Base-by-base conservation (phyloP, 192 early-diverging fungal genomes). In the Backusella parvicylindrica region DNA sequence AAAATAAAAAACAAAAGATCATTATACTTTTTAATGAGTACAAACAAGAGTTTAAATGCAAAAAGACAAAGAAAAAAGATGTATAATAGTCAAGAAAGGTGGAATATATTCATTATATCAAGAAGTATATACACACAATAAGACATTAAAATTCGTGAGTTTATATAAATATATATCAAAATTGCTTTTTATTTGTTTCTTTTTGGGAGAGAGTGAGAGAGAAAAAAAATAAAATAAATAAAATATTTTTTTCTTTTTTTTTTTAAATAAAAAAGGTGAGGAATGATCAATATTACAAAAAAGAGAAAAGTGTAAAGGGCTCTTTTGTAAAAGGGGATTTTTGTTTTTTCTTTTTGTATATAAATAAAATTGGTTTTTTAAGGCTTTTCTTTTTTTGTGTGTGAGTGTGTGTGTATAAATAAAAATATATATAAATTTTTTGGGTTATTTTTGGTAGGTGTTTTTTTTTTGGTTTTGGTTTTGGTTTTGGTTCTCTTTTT, bases 281-380 rank as follows among this genome's bases (percentile, higher is more conserved):
- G 33, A 66, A 66, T 36, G 64, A 66, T 35, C 31, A 66, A 32
- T 33, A 66, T 33, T 33, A 36, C 31, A 66, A 66, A 66, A 66
- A 66, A 36, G 32, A 66, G 33, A 66, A 66, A 16, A 32, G 30
- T n/a, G 6, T 18, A n/a, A 31, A 18, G 33, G 33, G 16, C 33
- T 36, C 30, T 31, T 35, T 31, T 66, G 18, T 7, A 53, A 7
- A 23, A 3, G 13, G 0, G 28, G 1, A 23, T n/a, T 31, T 69
- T 69, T 70, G 37, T 43, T 49, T 70, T 68, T 70, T 36, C 26
- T 70, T 40, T 70, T 70, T 66, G 33, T 47, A 47, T 47, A 47
- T 47, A 47, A 47, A 47, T 18, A 43, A 47, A n/a, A 33, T 12
- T 65, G 26, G 18, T 65, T 33, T 23, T 65, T 65, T 65, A 30